Evolutionary conservation across 2,329 filamentous ascomycete genomes (phyloP).

Genomic region (Colletotrichum sp.): DNA sequence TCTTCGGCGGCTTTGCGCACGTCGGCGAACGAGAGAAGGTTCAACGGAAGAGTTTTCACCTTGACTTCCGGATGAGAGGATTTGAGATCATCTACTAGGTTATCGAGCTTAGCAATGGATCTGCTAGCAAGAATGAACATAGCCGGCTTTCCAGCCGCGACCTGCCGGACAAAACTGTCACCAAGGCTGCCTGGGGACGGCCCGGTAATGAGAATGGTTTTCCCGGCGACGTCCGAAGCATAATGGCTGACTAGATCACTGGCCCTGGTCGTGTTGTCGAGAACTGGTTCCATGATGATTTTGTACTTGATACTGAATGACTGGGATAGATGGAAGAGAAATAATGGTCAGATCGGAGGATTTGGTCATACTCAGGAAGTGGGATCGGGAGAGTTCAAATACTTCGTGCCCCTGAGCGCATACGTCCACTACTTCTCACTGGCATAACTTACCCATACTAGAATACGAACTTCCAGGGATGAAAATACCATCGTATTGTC

Average conservation of each 20-base stretch:
- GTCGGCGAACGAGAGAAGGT: constrained; percentile 42
- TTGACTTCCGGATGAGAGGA: constrained; percentile 24
- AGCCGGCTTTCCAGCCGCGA: neutral
- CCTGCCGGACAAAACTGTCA: neutral
- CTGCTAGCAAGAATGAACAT: neutral
- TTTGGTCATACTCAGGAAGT: too few relatives aligned
- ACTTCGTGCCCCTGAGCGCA: too few relatives aligned
- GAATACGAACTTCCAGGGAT: too few relatives aligned
- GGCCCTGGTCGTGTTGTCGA: too few relatives aligned
- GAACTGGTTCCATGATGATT: too few relatives aligned
- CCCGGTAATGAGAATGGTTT: neutral
- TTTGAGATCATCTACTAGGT: neutral
- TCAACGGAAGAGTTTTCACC: constrained; percentile 37
- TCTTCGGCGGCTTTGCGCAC: constrained; percentile 41
- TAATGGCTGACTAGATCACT: neutral
- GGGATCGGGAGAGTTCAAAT: too few relatives aligned
- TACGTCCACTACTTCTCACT: too few relatives aligned
- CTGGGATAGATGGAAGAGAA: too few relatives aligned
- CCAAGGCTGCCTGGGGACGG: neutral
- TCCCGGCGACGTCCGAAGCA: neutral
- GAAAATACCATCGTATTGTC: too few relatives aligned
- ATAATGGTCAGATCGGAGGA: too few relatives aligned
- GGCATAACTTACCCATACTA: too few relatives aligned
- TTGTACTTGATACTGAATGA: too few relatives aligned
- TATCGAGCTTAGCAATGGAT: accelerated